Percentiles rank a stretch among this genome's conserved stretches.
Evolutionary conservation across 495 filamentous ascomycete genomes (phyloP).

Genomic region (Xylaria sp.): DNA sequence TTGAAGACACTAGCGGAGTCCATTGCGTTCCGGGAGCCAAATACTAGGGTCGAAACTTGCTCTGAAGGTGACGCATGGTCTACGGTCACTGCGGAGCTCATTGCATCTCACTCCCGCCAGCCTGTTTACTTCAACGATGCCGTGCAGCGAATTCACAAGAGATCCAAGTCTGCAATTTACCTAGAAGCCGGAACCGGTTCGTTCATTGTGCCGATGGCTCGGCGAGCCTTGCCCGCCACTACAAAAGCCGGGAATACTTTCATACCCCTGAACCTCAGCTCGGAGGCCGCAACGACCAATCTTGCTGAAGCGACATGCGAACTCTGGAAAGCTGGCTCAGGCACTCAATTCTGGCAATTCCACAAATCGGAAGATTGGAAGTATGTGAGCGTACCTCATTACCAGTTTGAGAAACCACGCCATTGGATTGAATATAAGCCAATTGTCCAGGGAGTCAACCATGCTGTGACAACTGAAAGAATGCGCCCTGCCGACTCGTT

Average conservation of each 20-base stretch:
- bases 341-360: slow-evolving; percentile 33
- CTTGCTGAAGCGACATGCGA: slow-evolving; percentile 33
- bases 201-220: slow-evolving; percentile 43
- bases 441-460: slow-evolving; percentile 14
- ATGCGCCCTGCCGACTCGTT: background rate
- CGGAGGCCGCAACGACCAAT: slow-evolving; percentile 14
- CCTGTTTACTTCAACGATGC: slow-evolving; percentile 47
- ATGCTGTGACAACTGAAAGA: background rate
- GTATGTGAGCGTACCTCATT: slow-evolving; percentile 56
- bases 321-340: slow-evolving; percentile 40
- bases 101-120: slow-evolving; percentile 41
- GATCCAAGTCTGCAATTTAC: slow-evolving; percentile 41
- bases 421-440: slow-evolving; percentile 40
- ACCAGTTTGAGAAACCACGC: slow-evolving; percentile 58
- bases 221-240: background rate
- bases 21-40: slow-evolving; percentile 39
- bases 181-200: slow-evolving; percentile 47
- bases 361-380: slow-evolving; percentile 33
- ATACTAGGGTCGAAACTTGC: slow-evolving; percentile 45
- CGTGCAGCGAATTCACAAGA: slow-evolving; percentile 37
- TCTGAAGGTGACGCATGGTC: slow-evolving; percentile 13
- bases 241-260: background rate
- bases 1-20: slow-evolving; percentile 36
- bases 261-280: background rate
- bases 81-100: slow-evolving; percentile 26